Evolutionary conservation across 805 yeast genomes (phyloP).

Genomic region (Pichia exigua): DNA sequence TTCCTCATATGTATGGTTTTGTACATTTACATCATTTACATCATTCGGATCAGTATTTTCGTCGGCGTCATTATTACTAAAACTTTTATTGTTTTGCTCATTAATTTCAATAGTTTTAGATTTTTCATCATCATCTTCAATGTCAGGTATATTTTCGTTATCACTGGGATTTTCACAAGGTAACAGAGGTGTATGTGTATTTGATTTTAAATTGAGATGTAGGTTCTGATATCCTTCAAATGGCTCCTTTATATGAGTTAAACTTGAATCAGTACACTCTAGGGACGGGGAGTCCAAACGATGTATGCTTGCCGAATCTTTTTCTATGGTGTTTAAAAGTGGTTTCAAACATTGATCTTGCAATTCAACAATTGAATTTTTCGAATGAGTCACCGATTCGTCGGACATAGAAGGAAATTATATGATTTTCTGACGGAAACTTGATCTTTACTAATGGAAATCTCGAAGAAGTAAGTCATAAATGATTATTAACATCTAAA

Average conservation of each 20-base stretch:
- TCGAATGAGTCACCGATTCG: not conserved
- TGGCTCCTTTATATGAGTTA: not conserved
- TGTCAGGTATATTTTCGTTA: conserved; percentile 1
- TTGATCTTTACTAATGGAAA: not conserved
- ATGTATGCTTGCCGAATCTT: not conserved
- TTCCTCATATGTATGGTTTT: not conserved
- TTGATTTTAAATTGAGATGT: not conserved
- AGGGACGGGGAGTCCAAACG: not conserved
- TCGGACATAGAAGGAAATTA: not conserved
- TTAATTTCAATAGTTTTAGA: not conserved
- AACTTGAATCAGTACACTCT: not conserved
- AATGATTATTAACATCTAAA: not conserved
- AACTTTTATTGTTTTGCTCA: not conserved
- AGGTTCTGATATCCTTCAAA: not conserved
- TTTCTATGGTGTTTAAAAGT: not conserved
- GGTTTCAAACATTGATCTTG: not conserved
- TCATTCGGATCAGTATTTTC: not conserved
- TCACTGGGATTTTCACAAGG: not conserved
- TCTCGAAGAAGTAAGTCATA: not conserved
- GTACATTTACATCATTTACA: not conserved
- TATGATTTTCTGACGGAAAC: not conserved
- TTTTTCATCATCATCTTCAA: not conserved
- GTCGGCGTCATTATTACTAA: too few species aligned
- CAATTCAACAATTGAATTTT: not conserved
- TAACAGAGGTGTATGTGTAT: conserved; percentile 6